These are phyloP conservation scores for Raphanus sativus DNA, from an alignment of 345 rosid species.

Conservation along the genomic window DNA sequence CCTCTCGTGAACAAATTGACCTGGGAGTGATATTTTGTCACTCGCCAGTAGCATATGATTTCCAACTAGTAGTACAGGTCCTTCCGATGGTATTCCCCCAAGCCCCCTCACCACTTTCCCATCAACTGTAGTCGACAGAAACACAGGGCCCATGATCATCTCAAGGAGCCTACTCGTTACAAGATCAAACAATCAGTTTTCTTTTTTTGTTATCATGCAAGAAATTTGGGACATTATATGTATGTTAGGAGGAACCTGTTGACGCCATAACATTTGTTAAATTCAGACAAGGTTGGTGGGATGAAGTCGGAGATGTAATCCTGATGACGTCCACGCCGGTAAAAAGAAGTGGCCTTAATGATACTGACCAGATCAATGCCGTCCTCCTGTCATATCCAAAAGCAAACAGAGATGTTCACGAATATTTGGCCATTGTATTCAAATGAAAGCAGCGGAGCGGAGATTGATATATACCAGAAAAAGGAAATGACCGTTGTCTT, in stretches of 20 bases:
- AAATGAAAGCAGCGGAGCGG: conserved; percentile 10
- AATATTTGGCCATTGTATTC: conserved; percentile 8
- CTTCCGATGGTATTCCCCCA: conserved; percentile 72
- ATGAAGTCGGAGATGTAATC: conserved; percentile 58
- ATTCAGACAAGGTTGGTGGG: conserved; percentile 61
- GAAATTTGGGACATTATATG: conserved; percentile 4
- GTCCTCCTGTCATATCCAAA: conserved; percentile 55
- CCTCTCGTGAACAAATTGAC: conserved; percentile 50
- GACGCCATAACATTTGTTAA: conserved; percentile 32
- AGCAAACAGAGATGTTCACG: conserved; percentile 8
- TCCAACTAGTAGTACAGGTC: conserved; percentile 79
- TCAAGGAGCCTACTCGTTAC: conserved; percentile 37
- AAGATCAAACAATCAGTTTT: conserved; percentile 12
- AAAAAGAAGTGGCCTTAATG: conserved; percentile 61
- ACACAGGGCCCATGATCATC: conserved; percentile 54
- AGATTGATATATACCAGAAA: conserved; percentile 56
- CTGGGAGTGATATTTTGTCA: conserved; percentile 54
- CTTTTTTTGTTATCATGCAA: conserved; percentile 7
- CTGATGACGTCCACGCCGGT: conserved; percentile 55
- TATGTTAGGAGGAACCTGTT: conserved; percentile 24
- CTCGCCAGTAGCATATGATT: conserved; percentile 78
- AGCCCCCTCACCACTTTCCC: conserved; percentile 75
- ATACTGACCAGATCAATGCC: conserved; percentile 56
- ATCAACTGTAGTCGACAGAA: conserved; percentile 68
- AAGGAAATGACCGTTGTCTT: conserved; percentile 66